Evolutionary conservation across 768 basidiomycete genomes (phyloP).

Genomic region (Mycena latifolia): DNA sequence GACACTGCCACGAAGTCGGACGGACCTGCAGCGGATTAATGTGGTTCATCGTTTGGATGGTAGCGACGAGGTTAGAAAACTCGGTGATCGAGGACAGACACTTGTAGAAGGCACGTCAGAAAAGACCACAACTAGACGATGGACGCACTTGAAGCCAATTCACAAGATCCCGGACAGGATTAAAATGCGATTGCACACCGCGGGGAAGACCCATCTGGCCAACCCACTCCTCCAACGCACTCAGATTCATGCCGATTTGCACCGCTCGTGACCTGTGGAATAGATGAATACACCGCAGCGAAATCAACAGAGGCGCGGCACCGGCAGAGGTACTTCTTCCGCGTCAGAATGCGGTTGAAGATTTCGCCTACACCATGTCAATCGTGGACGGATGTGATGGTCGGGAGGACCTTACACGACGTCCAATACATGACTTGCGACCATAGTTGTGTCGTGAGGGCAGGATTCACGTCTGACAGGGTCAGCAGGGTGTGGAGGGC

Average conservation of each 20-base stretch:
- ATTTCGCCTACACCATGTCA: conserved; percentile 69
- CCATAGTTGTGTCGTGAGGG: conserved; percentile 90
- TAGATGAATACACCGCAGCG: neutral
- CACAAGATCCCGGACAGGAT: conserved; percentile 85
- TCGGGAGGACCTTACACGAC: conserved; percentile 72
- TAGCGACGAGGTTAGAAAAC: conserved; percentile 89
- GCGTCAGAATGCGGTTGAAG: conserved; percentile 87
- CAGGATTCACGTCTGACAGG: conserved; percentile 92
- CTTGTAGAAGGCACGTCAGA: conserved; percentile 52
- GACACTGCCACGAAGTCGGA: neutral
- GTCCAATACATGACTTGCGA: conserved; percentile 99
- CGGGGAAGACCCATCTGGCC: conserved; percentile 82
- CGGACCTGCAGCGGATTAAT: conserved; percentile 93
- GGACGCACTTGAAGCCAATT: conserved; percentile 84
- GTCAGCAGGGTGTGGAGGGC: conserved; percentile 87
- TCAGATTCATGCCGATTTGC: conserved; percentile 91
- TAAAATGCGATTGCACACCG: conserved; percentile 84
- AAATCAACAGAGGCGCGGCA: conserved; percentile 43
- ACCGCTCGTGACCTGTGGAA: conserved; percentile 79
- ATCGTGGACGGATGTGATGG: conserved; percentile 18
- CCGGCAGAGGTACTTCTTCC: conserved; percentile 96
- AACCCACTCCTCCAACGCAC: conserved; percentile 92
- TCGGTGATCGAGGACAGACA: conserved; percentile 89
- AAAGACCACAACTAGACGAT: neutral
- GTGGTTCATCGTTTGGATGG: conserved; percentile 86